phyloP scores from a whole-genome alignment of 2,329 filamentous ascomycete genomes.

The Sarocladium brachiariae region DNA sequence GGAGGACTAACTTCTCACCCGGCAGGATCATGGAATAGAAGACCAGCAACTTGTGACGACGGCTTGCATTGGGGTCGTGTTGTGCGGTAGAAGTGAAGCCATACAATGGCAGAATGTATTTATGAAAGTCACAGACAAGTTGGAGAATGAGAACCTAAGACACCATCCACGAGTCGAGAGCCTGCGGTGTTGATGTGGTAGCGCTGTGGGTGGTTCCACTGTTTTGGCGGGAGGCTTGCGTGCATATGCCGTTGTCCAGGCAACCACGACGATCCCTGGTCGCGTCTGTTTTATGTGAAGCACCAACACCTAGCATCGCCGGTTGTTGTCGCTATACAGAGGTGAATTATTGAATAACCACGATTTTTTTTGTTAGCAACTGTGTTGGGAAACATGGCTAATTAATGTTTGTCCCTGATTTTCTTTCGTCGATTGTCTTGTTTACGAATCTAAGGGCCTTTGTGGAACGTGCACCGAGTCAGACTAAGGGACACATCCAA shows the following conservation, averaged over 20 bases:
- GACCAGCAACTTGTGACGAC: neutral
- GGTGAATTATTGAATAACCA: too few species aligned
- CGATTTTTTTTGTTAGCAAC: too few species aligned
- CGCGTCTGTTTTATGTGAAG: neutral
- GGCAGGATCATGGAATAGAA: conserved; percentile 1
- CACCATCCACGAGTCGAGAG: neutral
- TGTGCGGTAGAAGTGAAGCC: neutral
- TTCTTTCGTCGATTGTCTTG: too few species aligned
- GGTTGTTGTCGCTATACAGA: too few species aligned
- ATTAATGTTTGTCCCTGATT: too few species aligned
- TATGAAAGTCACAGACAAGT: neutral
- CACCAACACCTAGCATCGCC: too few species aligned
- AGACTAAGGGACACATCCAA: too few species aligned
- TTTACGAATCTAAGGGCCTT: too few species aligned
- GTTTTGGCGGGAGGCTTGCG: neutral
- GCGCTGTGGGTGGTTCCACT: conserved; percentile 2
- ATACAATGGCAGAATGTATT: neutral
- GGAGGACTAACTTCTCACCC: conserved; percentile 6
- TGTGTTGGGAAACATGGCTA: too few species aligned
- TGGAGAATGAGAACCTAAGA: conserved; percentile 5
- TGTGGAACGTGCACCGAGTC: too few species aligned
- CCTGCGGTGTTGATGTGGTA: conserved; percentile 6
- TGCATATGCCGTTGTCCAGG: conserved; percentile 5
- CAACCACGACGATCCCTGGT: neutral
- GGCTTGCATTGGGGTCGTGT: neutral